Conservation (phyloP, 352 stramenopile species). For the Hyaloperonospora brassicae region DNA sequence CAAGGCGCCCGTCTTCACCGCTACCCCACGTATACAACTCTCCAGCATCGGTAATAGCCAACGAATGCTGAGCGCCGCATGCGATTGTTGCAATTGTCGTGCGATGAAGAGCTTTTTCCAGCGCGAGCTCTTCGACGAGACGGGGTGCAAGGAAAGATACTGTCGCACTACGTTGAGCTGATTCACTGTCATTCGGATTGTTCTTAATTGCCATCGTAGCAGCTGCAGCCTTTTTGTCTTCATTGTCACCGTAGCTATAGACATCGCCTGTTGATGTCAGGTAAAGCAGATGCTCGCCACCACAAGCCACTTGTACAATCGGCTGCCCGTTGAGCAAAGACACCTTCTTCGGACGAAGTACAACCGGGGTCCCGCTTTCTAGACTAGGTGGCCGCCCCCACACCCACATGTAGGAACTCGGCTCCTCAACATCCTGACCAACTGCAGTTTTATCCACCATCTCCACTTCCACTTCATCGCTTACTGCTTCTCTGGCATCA, state of each 20-base stretch:
- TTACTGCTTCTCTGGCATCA: no score
- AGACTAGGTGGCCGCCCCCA: slow-evolving; percentile 59
- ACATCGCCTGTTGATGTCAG: slow-evolving; percentile 68
- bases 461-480: no score
- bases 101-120: slow-evolving; percentile 71
- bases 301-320: slow-evolving; percentile 68
- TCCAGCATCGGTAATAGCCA: slow-evolving; percentile 57
- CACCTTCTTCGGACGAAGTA: slow-evolving; percentile 63
- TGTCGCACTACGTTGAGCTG: background rate
- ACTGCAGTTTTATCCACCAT: no score
- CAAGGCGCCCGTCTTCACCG: slow-evolving; percentile 68
- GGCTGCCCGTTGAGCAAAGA: slow-evolving; percentile 44
- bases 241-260: slow-evolving; percentile 67
- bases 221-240: slow-evolving; percentile 40
- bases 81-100: slow-evolving; percentile 53
- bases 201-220: no score
- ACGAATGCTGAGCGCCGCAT: slow-evolving; percentile 68
- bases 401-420: slow-evolving; percentile 41
- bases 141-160: slow-evolving; percentile 44
- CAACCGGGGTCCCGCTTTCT: slow-evolving; percentile 39
- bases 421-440: slow-evolving; percentile 16
- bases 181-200: no score
- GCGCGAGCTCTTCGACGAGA: slow-evolving; percentile 67
- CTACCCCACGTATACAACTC: slow-evolving; percentile 81
- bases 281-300: slow-evolving; percentile 69